Evolutionary conservation across 306 rosid genomes (phyloP).

Genomic region (Astragalus membranaceus): DNA sequence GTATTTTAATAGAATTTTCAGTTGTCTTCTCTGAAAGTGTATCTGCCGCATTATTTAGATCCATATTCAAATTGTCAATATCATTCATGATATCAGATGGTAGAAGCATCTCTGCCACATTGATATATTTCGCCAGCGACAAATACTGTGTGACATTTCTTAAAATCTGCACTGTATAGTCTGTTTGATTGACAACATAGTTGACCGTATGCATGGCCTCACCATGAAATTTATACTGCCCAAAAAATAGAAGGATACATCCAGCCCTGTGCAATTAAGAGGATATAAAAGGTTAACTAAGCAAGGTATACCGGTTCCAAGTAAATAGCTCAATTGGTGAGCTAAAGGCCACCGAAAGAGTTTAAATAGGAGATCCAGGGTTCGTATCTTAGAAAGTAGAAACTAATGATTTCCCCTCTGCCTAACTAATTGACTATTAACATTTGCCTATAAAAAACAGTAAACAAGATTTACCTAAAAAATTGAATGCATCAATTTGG

Average conservation of each 20-base stretch:
- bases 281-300: background rate
- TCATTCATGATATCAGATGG: slow-evolving; percentile 67
- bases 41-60: slow-evolving; percentile 64
- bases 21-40: slow-evolving; percentile 47
- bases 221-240: slow-evolving; percentile 61
- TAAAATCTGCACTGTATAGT: slow-evolving; percentile 69
- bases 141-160: slow-evolving; percentile 82
- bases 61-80: slow-evolving; percentile 63
- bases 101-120: slow-evolving; percentile 68
- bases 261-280: slow-evolving; percentile 53
- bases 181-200: slow-evolving; percentile 75
- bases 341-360: no score
- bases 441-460: no score
- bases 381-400: no score
- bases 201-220: slow-evolving; percentile 64
- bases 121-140: slow-evolving; percentile 71
- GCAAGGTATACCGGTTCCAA: background rate
- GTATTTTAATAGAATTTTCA: slow-evolving; percentile 53
- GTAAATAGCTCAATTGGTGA: no score
- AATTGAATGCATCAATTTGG: background rate
- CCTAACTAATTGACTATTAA: no score
- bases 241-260: slow-evolving; percentile 64
- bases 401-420: no score
- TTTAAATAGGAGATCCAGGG: no score
- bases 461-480: no score